These are phyloP conservation scores for Phytopythium sindhum DNA, from an alignment of 352 stramenopile genomes.

Conservation along the genomic window DNA sequence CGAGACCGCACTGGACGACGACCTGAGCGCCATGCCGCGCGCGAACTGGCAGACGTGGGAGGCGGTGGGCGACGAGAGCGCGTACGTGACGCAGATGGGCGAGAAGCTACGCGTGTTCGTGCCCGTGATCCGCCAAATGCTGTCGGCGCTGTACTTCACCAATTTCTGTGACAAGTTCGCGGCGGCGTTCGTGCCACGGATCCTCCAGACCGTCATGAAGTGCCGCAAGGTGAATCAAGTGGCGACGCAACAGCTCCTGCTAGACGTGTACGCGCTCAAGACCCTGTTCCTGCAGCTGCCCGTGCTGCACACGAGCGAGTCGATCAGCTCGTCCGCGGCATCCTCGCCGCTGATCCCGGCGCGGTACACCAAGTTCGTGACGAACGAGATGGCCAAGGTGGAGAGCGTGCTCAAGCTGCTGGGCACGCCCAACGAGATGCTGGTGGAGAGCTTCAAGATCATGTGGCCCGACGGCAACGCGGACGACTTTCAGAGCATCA, in stretches of 20 bases:
- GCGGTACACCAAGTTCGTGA: constrained; percentile 97
- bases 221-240: constrained; percentile 95
- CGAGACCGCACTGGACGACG: constrained; percentile 88
- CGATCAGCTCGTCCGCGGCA: constrained; percentile 32
- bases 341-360: constrained; percentile 74
- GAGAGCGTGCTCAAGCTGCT: constrained; percentile 98
- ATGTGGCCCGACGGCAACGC: constrained; percentile 94
- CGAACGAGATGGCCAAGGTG: constrained; percentile 93
- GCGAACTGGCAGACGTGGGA: constrained; percentile 94
- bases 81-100: constrained; percentile 93
- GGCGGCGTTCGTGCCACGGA: constrained; percentile 88
- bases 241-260: constrained; percentile 97
- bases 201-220: constrained; percentile 86
- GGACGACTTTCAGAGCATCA: constrained; percentile 92
- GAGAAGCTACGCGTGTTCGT: constrained; percentile 92
- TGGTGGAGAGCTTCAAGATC: constrained; percentile 96
- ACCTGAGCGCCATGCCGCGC: constrained; percentile 86
- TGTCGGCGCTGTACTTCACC: constrained; percentile 93
- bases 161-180: constrained; percentile 99
- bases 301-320: constrained; percentile 62
- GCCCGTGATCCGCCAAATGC: constrained; percentile 85
- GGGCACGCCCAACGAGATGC: constrained; percentile 92
- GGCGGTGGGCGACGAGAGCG: constrained; percentile 94
- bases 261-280: constrained; percentile 98
- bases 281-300: constrained; percentile 95